Evolutionary conservation across 73 alveolate species (phyloP).

Genomic region (Effrenium voratum): DNA sequence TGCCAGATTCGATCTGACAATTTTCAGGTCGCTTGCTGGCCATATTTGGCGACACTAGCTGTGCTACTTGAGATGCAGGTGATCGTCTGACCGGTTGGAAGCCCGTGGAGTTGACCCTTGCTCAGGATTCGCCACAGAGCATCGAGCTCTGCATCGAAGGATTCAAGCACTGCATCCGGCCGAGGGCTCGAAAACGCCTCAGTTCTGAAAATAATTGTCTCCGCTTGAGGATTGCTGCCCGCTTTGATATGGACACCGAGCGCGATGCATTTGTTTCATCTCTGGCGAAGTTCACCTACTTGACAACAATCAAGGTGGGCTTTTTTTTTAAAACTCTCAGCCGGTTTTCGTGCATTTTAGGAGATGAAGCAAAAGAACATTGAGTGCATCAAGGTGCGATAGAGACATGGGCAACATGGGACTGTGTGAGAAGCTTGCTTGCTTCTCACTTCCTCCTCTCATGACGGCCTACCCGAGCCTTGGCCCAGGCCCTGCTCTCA

Average conservation of each 20-base stretch:
- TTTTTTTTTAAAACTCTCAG: neutral
- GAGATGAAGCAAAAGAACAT: conserved; percentile 96
- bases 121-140: conserved; percentile 94
- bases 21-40: conserved; percentile 91
- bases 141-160: conserved; percentile 96
- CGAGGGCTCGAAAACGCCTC: neutral
- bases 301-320: conserved; percentile 93
- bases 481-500: conserved; percentile 94
- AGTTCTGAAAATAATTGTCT: neutral
- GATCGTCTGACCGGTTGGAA: neutral
- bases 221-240: conserved; percentile 95
- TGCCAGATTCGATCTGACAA: neutral
- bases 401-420: neutral
- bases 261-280: conserved; percentile 97
- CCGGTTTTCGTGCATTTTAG: neutral
- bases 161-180: conserved; percentile 95
- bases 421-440: neutral
- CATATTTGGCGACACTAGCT: conserved; percentile 83
- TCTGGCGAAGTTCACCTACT: conserved; percentile 96
- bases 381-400: conserved; percentile 95
- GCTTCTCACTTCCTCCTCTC: neutral
- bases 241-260: conserved; percentile 96
- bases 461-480: too few species aligned
- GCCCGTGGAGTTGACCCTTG: neutral
- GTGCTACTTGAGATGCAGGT: conserved; percentile 91